These are phyloP conservation scores for Trichoderma reesei DNA, from an alignment of 495 filamentous ascomycete genomes.

Conservation along the genomic window DNA sequence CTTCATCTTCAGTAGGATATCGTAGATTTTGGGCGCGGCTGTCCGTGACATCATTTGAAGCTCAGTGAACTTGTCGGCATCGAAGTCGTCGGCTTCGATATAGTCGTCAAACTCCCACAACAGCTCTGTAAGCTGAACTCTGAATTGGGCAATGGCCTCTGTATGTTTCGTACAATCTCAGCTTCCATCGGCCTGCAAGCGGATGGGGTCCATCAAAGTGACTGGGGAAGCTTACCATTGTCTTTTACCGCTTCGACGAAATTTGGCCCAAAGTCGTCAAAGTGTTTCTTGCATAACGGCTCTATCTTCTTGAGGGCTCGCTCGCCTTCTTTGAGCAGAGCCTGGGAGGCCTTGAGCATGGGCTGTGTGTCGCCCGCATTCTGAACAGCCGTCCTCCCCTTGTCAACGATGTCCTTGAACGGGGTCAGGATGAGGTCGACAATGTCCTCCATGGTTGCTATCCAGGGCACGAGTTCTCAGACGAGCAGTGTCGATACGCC, in stretches of 20 bases:
- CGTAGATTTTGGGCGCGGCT: conserved; percentile 27
- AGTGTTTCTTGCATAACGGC: conserved; percentile 29
- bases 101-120: conserved; percentile 36
- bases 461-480: background rate
- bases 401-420: conserved; percentile 32
- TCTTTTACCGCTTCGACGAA: conserved; percentile 35
- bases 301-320: conserved; percentile 34
- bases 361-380: conserved; percentile 27
- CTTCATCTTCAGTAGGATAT: conserved; percentile 33
- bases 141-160: conserved; percentile 33
- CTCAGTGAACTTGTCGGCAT: conserved; percentile 26
- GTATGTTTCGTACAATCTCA: background rate
- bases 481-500: background rate
- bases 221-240: conserved; percentile 22
- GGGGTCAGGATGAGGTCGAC: conserved; percentile 29
- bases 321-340: conserved; percentile 29
- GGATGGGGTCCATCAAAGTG: background rate
- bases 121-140: conserved; percentile 28
- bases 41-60: conserved; percentile 29
- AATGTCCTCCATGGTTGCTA: conserved; percentile 25
- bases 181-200: background rate
- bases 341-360: conserved; percentile 33
- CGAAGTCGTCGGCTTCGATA: conserved; percentile 30
- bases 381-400: conserved; percentile 25
- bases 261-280: conserved; percentile 29